Evolutionary conservation across 1,284 basidiomycete species (phyloP).

Genomic region (Heterobasidion annosum): DNA sequence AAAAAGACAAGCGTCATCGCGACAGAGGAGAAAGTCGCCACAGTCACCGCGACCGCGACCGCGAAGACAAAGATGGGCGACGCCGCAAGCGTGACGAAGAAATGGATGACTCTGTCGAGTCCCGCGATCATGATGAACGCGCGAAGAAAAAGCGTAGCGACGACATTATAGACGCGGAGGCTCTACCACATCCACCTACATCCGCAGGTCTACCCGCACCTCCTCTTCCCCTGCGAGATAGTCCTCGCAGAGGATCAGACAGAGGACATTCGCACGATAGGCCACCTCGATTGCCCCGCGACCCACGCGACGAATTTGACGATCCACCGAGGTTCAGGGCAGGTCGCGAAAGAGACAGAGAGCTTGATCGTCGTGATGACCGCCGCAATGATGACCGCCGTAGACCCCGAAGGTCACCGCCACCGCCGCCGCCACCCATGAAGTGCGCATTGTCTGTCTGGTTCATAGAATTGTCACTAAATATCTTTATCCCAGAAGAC

Average conservation of each 20-base stretch:
- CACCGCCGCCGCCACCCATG: constrained; percentile 14
- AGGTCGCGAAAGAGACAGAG: constrained; percentile 23
- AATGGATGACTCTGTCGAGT: constrained; percentile 30
- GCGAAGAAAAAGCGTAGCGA: constrained; percentile 52
- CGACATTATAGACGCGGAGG: constrained; percentile 26
- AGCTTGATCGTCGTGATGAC: constrained; percentile 11
- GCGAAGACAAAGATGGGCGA: constrained; percentile 35
- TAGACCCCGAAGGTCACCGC: constrained; percentile 2
- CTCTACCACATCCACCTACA: constrained; percentile 26
- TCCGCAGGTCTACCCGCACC: constrained; percentile 28
- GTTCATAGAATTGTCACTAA: not conserved
- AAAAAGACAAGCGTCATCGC: constrained; percentile 22
- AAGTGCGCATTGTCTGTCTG: constrained; percentile 12
- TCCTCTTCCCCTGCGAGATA: constrained; percentile 34
- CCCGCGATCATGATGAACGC: constrained; percentile 29
- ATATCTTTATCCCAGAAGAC: constrained; percentile 33
- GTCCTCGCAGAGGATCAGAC: constrained; percentile 42
- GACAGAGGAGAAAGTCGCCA: constrained; percentile 28
- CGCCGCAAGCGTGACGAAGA: constrained; percentile 57
- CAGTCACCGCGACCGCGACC: constrained; percentile 37
- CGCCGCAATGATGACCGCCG: constrained; percentile 8
- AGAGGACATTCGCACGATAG: constrained; percentile 44
- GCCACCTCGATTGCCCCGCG: constrained; percentile 30
- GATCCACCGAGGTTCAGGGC: constrained; percentile 34
- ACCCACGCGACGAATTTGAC: constrained; percentile 52